Percentiles rank a stretch among this genome's conserved stretches.
These are phyloP conservation scores for Amoeboradix gromovi DNA, from an alignment of 371 early-diverging fungal genomes.

Conservation along the genomic window DNA sequence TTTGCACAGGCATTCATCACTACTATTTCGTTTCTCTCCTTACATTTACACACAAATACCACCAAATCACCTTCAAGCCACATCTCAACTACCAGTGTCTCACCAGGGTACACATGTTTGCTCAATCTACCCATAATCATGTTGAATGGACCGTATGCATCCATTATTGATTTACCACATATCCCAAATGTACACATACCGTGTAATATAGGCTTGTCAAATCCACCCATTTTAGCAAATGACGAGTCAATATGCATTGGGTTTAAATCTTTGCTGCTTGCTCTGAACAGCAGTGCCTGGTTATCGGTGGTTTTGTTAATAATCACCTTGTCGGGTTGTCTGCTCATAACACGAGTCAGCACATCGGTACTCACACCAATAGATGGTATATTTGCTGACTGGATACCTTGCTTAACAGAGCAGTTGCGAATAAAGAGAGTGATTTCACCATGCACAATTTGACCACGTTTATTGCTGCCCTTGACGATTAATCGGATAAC, in stretches of 20 bases:
- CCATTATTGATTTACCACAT: conserved; percentile 56
- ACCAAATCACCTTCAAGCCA: conserved; percentile 70
- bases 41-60: too few relatives aligned
- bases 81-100: conserved; percentile 76
- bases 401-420: too few relatives aligned
- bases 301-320: conserved; percentile 54
- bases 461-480: too few relatives aligned
- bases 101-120: conserved; percentile 78
- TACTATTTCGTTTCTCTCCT: too few relatives aligned
- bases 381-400: too few relatives aligned
- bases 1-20: too few relatives aligned
- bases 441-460: too few relatives aligned
- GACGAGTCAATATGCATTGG: conserved; percentile 82
- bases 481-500: too few relatives aligned
- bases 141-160: conserved; percentile 32
- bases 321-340: conserved; percentile 42
- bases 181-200: conserved; percentile 74
- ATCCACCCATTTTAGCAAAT: conserved; percentile 77
- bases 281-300: conserved; percentile 73
- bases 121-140: conserved; percentile 42
- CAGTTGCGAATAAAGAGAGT: too few relatives aligned
- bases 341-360: conserved; percentile 39
- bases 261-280: conserved; percentile 40
- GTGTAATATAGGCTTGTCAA: conserved; percentile 78
- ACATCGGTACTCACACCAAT: too few relatives aligned